phyloP scores from a whole-genome alignment of 352 stramenopile genomes.

The Pythium periplocum region DNA sequence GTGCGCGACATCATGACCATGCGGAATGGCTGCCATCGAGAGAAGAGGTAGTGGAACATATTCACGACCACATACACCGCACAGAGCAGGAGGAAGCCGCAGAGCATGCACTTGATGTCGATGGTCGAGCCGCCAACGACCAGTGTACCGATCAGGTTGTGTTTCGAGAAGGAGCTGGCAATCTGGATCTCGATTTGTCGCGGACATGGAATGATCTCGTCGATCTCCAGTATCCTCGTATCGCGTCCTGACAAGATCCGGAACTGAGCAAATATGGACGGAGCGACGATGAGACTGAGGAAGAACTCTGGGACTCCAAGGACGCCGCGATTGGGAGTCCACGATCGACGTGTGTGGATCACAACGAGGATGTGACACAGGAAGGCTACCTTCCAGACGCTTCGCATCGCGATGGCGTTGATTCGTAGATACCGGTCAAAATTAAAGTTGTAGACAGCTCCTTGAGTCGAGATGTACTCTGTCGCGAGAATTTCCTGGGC shows the following conservation, averaged over 20 bases:
- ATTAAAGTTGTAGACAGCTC: neutral
- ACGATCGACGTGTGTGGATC: neutral
- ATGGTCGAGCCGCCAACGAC: slow-evolving; percentile 5
- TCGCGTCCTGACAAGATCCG: neutral
- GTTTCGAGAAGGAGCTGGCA: too few species aligned
- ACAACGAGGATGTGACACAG: neutral
- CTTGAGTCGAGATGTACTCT: slow-evolving; percentile 24
- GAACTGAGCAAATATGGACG: neutral
- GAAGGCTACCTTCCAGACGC: neutral
- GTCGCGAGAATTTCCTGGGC: slow-evolving; percentile 28
- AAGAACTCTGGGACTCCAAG: neutral
- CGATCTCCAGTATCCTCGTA: neutral
- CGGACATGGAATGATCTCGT: too few species aligned
- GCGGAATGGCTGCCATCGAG: neutral
- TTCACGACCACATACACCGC: neutral
- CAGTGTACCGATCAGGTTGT: too few species aligned
- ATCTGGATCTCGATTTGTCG: too few species aligned
- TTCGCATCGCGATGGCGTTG: neutral
- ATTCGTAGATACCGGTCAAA: too few species aligned
- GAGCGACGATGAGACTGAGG: neutral
- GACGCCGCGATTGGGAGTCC: neutral
- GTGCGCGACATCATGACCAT: slow-evolving; percentile 3
- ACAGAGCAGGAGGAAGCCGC: neutral
- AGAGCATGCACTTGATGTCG: slow-evolving; percentile 9
- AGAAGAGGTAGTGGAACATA: neutral